A percentile compares a stretch with the other conserved stretches of the same genome.
Conservation (phyloP, 2,329 filamentous ascomycete genomes). For the Diaporthe australafricana region DNA sequence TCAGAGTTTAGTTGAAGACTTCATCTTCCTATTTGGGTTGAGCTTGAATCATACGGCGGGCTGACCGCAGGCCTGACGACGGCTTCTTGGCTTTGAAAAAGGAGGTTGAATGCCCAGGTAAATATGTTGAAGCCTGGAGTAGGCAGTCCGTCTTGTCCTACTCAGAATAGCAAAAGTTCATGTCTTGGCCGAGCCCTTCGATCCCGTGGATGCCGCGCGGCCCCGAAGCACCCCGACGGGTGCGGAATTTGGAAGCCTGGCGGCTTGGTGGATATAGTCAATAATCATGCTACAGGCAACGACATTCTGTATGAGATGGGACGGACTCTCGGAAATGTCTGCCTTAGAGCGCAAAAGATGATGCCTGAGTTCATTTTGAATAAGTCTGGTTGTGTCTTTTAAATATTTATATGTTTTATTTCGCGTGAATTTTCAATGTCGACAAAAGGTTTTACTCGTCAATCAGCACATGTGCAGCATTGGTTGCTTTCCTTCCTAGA, state of each 20-base stretch:
- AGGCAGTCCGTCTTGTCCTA: slow-evolving; percentile 2
- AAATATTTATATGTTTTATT: background rate
- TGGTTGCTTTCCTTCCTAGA: background rate
- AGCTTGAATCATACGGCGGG: background rate
- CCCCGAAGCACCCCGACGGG: slow-evolving; percentile 1
- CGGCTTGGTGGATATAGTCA: too few species aligned
- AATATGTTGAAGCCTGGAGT: slow-evolving; percentile 16
- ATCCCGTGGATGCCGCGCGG: slow-evolving; percentile 4
- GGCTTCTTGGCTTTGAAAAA: background rate
- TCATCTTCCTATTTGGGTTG: too few species aligned
- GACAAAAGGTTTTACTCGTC: background rate
- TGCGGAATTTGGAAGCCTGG: background rate
- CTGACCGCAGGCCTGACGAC: background rate
- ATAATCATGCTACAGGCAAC: background rate
- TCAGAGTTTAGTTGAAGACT: background rate
- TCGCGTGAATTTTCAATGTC: background rate
- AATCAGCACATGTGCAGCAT: background rate
- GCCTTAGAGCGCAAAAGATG: background rate
- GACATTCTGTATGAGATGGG: background rate
- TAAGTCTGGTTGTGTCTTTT: background rate
- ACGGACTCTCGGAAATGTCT: background rate
- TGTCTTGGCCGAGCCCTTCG: slow-evolving; percentile 1
- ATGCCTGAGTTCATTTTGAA: background rate
- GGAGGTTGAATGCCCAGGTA: background rate
- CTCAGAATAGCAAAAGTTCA: background rate